Percentiles rank a stretch among this genome's conserved stretches.
These are phyloP conservation scores for Paspalum vaginatum DNA, from an alignment of 176 grass and related monocot species.

Conservation along the genomic window DNA sequence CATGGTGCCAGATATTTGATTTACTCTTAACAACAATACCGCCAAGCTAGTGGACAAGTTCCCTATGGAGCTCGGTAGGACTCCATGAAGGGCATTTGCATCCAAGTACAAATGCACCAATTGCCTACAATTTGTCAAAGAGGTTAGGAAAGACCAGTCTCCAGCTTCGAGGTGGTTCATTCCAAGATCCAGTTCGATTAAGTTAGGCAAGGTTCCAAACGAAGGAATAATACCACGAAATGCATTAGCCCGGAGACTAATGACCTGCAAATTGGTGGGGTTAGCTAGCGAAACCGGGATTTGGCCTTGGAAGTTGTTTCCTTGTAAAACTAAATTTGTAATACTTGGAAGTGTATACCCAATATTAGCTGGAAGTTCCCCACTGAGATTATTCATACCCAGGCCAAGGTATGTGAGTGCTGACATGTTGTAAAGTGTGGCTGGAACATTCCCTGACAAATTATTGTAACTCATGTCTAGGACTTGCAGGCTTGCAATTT, in stretches of 20 bases:
- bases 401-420: neutral
- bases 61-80: conserved; percentile 28
- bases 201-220: neutral
- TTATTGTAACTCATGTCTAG: conserved; percentile 13
- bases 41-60: neutral
- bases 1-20: conserved; percentile 42
- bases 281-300: conserved; percentile 29
- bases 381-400: neutral
- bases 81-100: conserved; percentile 7
- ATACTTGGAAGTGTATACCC: conserved; percentile 28
- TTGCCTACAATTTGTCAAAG: conserved; percentile 35
- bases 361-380: conserved; percentile 15
- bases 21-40: conserved; percentile 12
- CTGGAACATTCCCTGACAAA: conserved; percentile 34
- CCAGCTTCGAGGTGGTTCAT: conserved; percentile 41
- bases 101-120: neutral
- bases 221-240: conserved; percentile 31
- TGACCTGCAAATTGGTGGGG: neutral
- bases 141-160: conserved; percentile 44
- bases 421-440: conserved; percentile 45
- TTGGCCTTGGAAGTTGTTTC: conserved; percentile 15
- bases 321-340: neutral
- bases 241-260: conserved; percentile 13
- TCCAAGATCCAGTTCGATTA: conserved; percentile 8
- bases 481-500: neutral